Conservation (phyloP, 2,329 filamentous ascomycete genomes). For the Fusarium sp. region DNA sequence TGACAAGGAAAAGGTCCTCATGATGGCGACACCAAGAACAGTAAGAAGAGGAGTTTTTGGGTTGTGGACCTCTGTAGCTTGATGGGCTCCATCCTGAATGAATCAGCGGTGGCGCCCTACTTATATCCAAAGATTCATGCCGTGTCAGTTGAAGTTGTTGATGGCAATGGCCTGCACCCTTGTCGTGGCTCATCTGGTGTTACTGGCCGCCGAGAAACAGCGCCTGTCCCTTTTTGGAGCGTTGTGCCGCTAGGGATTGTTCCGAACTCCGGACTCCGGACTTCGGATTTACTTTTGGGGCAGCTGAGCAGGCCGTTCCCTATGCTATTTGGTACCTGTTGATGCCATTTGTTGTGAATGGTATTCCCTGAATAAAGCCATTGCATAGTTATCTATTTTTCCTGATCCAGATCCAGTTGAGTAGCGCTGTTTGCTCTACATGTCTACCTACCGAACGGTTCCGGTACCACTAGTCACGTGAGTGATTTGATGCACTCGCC, state of each 20-base stretch:
- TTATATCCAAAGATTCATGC: not conserved
- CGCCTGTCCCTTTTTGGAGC: not conserved
- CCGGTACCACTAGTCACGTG: not conserved
- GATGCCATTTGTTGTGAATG: not conserved
- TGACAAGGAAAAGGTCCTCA: not conserved
- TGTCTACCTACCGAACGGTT: not conserved
- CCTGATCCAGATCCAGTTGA: too few species aligned
- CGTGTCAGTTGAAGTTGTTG: not conserved
- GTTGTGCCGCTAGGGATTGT: not conserved
- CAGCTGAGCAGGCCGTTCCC: not conserved
- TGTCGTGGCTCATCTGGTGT: not conserved
- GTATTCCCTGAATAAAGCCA: not conserved
- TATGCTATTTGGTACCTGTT: not conserved
- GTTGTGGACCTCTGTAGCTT: not conserved
- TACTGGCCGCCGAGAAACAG: not conserved
- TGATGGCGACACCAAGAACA: not conserved
- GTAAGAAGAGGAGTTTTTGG: not conserved
- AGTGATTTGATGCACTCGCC: not conserved
- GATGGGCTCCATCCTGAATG: not conserved
- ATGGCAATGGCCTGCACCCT: not conserved
- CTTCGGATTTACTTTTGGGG: not conserved
- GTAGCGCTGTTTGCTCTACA: not conserved
- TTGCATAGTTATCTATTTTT: not conserved
- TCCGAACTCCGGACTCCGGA: conserved; percentile 1
- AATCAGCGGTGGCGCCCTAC: not conserved